These are phyloP conservation scores for Alnus glutinosa DNA, from an alignment of 306 rosid species.

Conservation along the genomic window DNA sequence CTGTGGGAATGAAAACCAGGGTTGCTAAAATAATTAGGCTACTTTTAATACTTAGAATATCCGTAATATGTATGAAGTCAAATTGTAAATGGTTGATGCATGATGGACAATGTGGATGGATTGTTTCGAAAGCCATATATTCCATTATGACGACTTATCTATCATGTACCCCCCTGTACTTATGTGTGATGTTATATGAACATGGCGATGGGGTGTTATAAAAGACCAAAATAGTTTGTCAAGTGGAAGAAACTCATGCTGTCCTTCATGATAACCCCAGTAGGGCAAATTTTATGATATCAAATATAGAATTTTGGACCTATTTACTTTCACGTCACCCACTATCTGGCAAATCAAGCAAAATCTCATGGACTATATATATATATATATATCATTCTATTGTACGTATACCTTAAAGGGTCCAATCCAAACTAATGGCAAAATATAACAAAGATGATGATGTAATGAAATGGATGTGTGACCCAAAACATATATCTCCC, in stretches of 20 bases:
- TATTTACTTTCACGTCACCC: conserved; percentile 13
- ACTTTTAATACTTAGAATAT: not conserved
- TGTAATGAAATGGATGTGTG: not conserved
- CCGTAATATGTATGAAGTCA: not conserved
- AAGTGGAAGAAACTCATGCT: conserved; percentile 35
- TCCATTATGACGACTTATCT: conserved; percentile 30
- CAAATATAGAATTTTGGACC: conserved; percentile 27
- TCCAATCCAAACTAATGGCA: not conserved
- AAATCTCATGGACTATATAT: conserved; percentile 17
- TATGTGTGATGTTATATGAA: not conserved
- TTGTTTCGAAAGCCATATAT: conserved; percentile 38
- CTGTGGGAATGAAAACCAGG: not conserved
- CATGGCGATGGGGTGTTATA: conserved; percentile 15
- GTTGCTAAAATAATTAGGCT: conserved; percentile 5
- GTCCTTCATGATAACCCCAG: conserved; percentile 31
- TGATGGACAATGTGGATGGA: conserved; percentile 32
- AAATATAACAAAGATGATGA: not conserved
- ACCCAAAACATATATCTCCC: too few species aligned
- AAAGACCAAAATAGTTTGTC: conserved; percentile 22
- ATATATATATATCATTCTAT: conserved; percentile 25
- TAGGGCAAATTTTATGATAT: conserved; percentile 24
- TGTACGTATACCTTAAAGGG: conserved; percentile 15
- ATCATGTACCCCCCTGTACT: conserved; percentile 46
- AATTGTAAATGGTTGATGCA: not conserved
- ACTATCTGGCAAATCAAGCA: conserved; percentile 11